These are phyloP conservation scores for Aspergillus sp. DNA, from an alignment of 2,329 filamentous ascomycete genomes.

Conservation along the genomic window DNA sequence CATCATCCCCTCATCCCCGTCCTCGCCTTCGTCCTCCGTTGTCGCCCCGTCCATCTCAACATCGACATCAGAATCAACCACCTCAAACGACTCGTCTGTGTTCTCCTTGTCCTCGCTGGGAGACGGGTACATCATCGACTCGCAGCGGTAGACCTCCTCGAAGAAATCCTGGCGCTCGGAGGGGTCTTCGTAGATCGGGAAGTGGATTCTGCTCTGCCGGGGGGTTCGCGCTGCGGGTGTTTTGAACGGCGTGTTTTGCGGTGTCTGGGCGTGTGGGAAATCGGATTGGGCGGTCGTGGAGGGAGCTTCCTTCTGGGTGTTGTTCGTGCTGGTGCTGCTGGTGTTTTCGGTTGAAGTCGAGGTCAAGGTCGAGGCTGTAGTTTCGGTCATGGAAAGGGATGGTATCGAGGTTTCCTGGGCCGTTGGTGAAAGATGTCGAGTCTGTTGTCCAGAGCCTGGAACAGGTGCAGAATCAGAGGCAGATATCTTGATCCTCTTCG, in stretches of 20 bases:
- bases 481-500: constrained; percentile 1
- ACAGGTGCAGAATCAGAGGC: no score
- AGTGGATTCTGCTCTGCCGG: constrained; percentile 2
- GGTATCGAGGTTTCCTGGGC: not conserved
- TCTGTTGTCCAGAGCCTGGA: no score
- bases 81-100: constrained; percentile 1
- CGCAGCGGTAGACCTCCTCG: no score
- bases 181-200: constrained; percentile 14
- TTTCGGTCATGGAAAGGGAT: not conserved
- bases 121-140: constrained; percentile 2
- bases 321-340: not conserved
- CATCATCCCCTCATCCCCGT: no score
- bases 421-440: not conserved
- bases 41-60: not conserved
- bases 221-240: no score
- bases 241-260: not conserved
- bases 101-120: constrained; percentile 14
- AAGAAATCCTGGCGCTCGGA: no score
- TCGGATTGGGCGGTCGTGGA: no score
- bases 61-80: not conserved
- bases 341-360: not conserved
- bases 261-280: not conserved
- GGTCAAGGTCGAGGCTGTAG: not conserved
- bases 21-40: no score
- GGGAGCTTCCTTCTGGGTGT: no score